These are phyloP conservation scores for Tuber microsphaerosporum DNA, from an alignment of 495 filamentous ascomycete genomes.

Conservation along the genomic window DNA sequence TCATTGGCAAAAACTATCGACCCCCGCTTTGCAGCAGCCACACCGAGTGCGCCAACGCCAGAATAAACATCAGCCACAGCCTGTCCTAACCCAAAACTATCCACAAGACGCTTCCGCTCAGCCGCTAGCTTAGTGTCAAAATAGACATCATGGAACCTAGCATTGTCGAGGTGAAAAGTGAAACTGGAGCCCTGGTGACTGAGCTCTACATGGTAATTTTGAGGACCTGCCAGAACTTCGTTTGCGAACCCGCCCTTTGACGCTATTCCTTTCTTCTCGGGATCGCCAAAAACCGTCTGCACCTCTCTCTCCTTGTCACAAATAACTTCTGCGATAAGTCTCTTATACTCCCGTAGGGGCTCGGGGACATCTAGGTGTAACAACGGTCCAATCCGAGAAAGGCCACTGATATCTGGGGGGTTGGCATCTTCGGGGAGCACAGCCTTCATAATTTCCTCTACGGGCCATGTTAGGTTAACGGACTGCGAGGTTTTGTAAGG, in stretches of 20 bases:
- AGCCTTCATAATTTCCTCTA: constrained; percentile 72
- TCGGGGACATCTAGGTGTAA: constrained; percentile 78
- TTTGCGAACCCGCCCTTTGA: constrained; percentile 67
- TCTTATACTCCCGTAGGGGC: constrained; percentile 64
- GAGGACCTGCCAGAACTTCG: constrained; percentile 71
- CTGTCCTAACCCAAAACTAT: constrained; percentile 68
- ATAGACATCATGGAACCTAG: constrained; percentile 50
- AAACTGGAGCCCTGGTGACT: constrained; percentile 56
- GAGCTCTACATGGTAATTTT: constrained; percentile 70
- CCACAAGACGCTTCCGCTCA: constrained; percentile 74
- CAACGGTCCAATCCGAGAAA: constrained; percentile 67
- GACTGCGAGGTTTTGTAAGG: background rate
- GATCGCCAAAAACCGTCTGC: constrained; percentile 87
- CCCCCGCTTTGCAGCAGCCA: constrained; percentile 78
- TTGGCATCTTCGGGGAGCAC: constrained; percentile 64
- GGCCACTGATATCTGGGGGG: constrained; percentile 58
- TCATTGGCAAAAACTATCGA: constrained; percentile 95
- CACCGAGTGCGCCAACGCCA: constrained; percentile 86
- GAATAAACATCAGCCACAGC: constrained; percentile 95
- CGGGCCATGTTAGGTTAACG: constrained; percentile 7
- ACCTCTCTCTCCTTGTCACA: constrained; percentile 74
- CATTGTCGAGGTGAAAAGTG: constrained; percentile 67
- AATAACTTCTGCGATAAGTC: constrained; percentile 72
- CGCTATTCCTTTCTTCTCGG: constrained; percentile 68
- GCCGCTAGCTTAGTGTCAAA: constrained; percentile 83